Evolutionary conservation across 2,329 filamentous ascomycete genomes (phyloP).

Genomic region (Epichloe gansuensis): DNA sequence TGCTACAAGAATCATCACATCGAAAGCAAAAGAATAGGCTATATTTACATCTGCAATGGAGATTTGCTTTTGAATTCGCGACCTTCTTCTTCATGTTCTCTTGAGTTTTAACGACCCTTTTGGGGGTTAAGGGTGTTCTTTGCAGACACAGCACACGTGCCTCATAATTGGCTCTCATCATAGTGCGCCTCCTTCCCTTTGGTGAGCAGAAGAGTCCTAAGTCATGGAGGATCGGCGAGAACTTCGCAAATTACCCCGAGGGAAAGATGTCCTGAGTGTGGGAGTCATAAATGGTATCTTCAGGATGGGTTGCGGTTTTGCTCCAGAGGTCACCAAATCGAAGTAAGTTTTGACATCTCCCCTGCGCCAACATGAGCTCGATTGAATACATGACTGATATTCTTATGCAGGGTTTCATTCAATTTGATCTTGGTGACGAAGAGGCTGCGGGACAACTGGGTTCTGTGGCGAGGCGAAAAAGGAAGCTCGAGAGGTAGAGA

Average conservation of each 20-base stretch:
- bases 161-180: background rate
- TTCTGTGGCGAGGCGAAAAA: conserved; percentile 41
- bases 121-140: background rate
- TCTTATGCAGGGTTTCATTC: conserved; percentile 35
- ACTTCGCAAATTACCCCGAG: conserved; percentile 38
- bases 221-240: conserved; percentile 30
- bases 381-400: background rate
- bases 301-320: conserved; percentile 72
- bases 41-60: no score
- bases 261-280: conserved; percentile 53
- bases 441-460: conserved; percentile 56
- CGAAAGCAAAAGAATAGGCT: no score
- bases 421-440: conserved; percentile 51
- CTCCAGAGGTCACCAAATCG: conserved; percentile 66
- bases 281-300: conserved; percentile 57
- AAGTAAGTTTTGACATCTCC: conserved; percentile 35
- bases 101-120: background rate
- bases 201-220: background rate
- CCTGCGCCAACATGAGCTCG: background rate
- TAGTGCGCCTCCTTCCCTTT: background rate
- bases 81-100: background rate
- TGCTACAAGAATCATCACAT: no score
- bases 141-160: background rate
- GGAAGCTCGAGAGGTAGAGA: conserved; percentile 40
- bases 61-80: no score